Evolutionary conservation across 805 yeast species (phyloP), one percentile per base, ranked within the genome.

Genomic region (Kodamaea nitidulidarum): DNA sequence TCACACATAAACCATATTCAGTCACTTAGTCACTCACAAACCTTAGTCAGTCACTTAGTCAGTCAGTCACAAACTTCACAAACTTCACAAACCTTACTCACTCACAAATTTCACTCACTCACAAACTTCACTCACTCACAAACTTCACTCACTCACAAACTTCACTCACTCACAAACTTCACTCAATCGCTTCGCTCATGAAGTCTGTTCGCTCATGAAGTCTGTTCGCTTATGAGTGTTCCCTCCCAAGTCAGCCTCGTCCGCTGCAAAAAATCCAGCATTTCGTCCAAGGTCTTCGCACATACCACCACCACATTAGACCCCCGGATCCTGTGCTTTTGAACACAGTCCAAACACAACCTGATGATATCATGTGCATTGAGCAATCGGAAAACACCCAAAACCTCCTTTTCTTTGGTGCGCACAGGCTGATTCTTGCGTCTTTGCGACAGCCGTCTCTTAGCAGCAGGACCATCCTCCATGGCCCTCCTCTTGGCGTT

Each of bases 261-360:
- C 11, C 15, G 4, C 27, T 32, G 16, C 28, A 39, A 10, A 29
- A 39, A 35, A 17, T n/a, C 35, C 32, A 29, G 30, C 42, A 39
- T 39, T 17, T 39, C 38, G 11, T 34, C 38, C 25, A 39, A 34
- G 11, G 33, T 39, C 38, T 22, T 28, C n/a, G 16, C 15, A 12
- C 33, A 34, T 26, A 34, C 17, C 8, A 39, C 30, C 27, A 18
- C 25, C 15, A 27, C 32, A 4, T 35, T 39, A 8, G 34, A 32
- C 3, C 43, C 39, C 21, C 47, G 42, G 4, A 55, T 55, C 24
- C 56, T 51, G 35, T 49, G 43, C 35, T 49, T 43, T 16, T 46
- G 45, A 20, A 54, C 50, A 39, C 71, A 65, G 27, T 56, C 58
- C 15, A 65, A 46, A 36, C 71, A 65, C 36, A 63, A 45, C 32